A percentile compares a stretch with the other conserved stretches of the same genome.
These are phyloP conservation scores for Leishmania amazonensis DNA, from an alignment of 208 protist species.

Conservation along the genomic window DNA sequence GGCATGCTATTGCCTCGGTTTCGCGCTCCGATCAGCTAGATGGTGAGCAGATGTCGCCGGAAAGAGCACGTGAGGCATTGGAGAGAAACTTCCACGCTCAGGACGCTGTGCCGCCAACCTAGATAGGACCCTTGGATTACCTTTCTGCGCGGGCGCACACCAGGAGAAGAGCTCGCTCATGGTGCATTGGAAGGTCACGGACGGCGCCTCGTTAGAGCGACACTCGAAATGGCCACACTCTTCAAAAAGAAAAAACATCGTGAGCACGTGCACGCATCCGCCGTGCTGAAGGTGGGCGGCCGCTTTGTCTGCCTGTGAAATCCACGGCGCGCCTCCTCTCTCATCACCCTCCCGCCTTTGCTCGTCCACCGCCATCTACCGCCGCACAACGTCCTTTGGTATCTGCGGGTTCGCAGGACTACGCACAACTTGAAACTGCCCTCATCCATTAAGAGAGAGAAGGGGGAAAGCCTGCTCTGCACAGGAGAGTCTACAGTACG, in stretches of 20 bases:
- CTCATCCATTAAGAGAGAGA: neutral
- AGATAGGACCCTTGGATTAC: too few relatives aligned
- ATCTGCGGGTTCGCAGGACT: neutral
- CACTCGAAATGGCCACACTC: too few relatives aligned
- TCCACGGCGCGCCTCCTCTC: neutral
- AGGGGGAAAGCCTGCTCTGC: neutral
- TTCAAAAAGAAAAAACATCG: too few relatives aligned
- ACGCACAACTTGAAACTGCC: neutral
- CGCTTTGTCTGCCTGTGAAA: neutral
- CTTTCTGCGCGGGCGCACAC: too few relatives aligned
- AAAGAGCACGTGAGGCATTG: too few relatives aligned
- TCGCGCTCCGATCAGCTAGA: neutral
- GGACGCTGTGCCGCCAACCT: too few relatives aligned
- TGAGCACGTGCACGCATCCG: too few relatives aligned
- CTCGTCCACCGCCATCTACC: neutral
- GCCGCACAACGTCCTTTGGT: neutral
- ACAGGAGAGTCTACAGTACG: neutral
- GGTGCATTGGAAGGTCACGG: too few relatives aligned
- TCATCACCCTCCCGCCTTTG: neutral
- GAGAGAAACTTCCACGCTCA: too few relatives aligned
- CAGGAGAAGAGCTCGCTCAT: too few relatives aligned
- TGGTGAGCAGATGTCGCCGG: too few relatives aligned
- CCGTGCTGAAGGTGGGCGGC: neutral
- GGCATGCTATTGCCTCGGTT: neutral
- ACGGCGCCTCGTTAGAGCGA: too few relatives aligned